Evolutionary conservation across 2,329 filamentous ascomycete species (phyloP), one percentile per base, ranked within the genome.

Genomic region (Lecanosticta acicola): DNA sequence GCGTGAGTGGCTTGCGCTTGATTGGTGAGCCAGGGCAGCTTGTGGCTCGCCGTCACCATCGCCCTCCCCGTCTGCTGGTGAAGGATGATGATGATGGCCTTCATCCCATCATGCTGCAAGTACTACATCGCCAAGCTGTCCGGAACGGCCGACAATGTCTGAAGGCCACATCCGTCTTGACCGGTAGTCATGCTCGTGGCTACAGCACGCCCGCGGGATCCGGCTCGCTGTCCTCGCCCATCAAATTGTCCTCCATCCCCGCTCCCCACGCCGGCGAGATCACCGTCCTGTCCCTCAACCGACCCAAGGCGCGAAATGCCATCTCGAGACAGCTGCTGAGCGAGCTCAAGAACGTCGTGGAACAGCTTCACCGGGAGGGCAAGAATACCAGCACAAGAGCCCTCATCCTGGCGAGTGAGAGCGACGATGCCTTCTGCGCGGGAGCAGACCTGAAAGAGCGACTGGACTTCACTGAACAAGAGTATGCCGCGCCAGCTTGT

Each of bases 381-480:
- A 74, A 73, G 3, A 68, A 67, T 18, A 78, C 78, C 3, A 68
- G 73, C 24, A 96, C 90, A 13, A 74, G 93, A 54, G 91, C 87
- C 2, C 66, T 98, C 56, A 80, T 98, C 33, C 59, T 98, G 13
- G 85, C 87, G 9, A 94, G 87, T 61, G 87, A 87, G 33, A 78
- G 87, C n/a, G 87, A 96, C 58, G 75, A 80, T 18, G 85, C 83
- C 59, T 98, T 98, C 67, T 98, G 93, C 68, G 88, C 93, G 0
- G 93, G 93, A 32, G 93, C 93, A 3, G 93, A 98, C 64, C 70
- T 98, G 60, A 97, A 96, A 65, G 91, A 96, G 73, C 75, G 91
- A 20, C 77, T 78, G 48, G 79, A 76, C 3, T 93, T 96, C 68
- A 83, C 80, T 1, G 77, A 75, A 50, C 79, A 88, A 58, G 85